These are phyloP conservation scores for Penicillium sp. DNA, from an alignment of 2,329 filamentous ascomycete species.

Conservation along the genomic window DNA sequence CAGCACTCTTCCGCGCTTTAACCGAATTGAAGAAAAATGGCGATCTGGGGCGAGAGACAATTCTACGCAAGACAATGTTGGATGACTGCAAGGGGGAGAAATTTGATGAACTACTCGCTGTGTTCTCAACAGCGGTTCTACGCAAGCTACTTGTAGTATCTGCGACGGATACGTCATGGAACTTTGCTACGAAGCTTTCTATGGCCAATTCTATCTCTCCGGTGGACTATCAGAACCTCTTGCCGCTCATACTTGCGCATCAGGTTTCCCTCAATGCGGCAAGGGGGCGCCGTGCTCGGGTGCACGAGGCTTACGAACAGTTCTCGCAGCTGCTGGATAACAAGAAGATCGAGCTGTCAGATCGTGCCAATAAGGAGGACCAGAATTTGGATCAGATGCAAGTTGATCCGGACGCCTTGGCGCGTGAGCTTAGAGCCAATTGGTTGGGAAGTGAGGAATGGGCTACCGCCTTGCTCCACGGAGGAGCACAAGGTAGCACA, in stretches of 20 bases:
- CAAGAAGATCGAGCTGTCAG: slow-evolving; percentile 59
- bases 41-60: slow-evolving; percentile 71
- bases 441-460: slow-evolving; percentile 78
- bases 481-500: slow-evolving; percentile 57
- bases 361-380: slow-evolving; percentile 29
- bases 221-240: slow-evolving; percentile 46
- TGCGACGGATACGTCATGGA: slow-evolving; percentile 41
- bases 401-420: slow-evolving; percentile 34
- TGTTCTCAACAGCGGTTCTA: slow-evolving; percentile 80
- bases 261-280: slow-evolving; percentile 63
- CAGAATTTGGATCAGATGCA: slow-evolving; percentile 31
- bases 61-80: slow-evolving; percentile 90
- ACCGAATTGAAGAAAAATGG: slow-evolving; percentile 88
- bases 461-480: slow-evolving; percentile 68
- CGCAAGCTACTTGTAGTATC: slow-evolving; percentile 61
- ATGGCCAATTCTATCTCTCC: slow-evolving; percentile 46
- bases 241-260: slow-evolving; percentile 71
- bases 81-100: slow-evolving; percentile 94
- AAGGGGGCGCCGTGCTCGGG: slow-evolving; percentile 60
- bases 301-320: slow-evolving; percentile 59
- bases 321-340: slow-evolving; percentile 64
- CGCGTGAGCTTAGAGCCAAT: slow-evolving; percentile 61
- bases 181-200: slow-evolving; percentile 57
- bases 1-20: slow-evolving; percentile 76
- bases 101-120: slow-evolving; percentile 79